These are phyloP conservation scores for Brassica carinata DNA, from an alignment of 345 rosid species.

Conservation along the genomic window DNA sequence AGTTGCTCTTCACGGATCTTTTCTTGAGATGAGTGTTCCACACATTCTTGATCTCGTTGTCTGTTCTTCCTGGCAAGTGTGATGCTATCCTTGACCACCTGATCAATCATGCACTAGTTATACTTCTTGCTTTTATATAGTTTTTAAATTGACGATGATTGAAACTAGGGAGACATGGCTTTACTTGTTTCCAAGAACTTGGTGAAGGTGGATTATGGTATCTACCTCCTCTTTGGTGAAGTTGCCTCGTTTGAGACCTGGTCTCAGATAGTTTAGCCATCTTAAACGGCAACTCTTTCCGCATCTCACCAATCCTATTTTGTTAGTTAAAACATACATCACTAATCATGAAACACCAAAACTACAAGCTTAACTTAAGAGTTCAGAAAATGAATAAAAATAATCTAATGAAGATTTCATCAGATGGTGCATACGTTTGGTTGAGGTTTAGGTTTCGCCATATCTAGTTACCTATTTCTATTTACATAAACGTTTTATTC, in stretches of 20 bases:
- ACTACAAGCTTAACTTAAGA: background rate
- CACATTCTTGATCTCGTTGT: conserved; percentile 82
- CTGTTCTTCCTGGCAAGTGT: conserved; percentile 75
- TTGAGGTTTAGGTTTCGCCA: background rate
- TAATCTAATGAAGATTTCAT: background rate
- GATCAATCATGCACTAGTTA: conserved; percentile 6
- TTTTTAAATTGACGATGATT: background rate
- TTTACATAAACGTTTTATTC: background rate
- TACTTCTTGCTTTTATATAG: background rate
- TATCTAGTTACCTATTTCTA: background rate
- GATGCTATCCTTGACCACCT: conserved; percentile 92
- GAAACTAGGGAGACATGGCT: background rate
- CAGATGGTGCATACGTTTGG: background rate
- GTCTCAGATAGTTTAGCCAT: conserved; percentile 74
- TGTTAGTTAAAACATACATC: background rate
- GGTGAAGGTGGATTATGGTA: conserved; percentile 60
- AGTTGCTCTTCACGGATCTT: conserved; percentile 21
- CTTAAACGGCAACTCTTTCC: conserved; percentile 80
- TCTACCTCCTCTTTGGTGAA: conserved; percentile 74
- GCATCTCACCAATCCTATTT: conserved; percentile 67
- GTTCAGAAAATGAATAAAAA: background rate
- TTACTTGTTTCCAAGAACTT: conserved; percentile 72
- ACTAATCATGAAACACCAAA: conserved; percentile 1
- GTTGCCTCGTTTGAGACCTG: conserved; percentile 80
- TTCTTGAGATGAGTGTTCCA: conserved; percentile 83